Evolutionary conservation across 2,329 filamentous ascomycete species (phyloP).

Genomic region (Diaporthe citri): DNA sequence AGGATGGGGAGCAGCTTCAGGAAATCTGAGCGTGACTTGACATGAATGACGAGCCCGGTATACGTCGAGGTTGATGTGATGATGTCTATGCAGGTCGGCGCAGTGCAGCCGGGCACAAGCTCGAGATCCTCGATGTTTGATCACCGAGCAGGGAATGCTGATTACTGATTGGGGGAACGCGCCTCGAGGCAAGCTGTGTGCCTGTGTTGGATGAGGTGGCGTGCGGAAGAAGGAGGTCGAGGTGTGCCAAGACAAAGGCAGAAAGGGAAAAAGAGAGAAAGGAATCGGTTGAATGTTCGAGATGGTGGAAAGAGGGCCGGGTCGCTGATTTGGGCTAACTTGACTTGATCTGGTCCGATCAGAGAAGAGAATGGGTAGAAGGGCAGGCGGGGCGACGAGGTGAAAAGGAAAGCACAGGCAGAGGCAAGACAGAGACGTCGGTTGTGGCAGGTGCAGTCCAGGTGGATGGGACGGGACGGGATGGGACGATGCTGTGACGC

Average conservation of each 20-base stretch:
- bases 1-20: conserved; percentile 35
- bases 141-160: conserved; percentile 17
- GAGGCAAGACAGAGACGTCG: conserved; percentile 27
- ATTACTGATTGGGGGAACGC: not conserved
- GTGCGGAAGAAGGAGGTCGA: conserved; percentile 8
- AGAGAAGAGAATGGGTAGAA: not conserved
- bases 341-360: conserved; percentile 4
- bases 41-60: conserved; percentile 18
- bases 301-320: not conserved
- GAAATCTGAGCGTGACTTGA: conserved; percentile 2
- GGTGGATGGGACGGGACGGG: conserved; percentile 21
- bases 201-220: not conserved
- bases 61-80: not conserved
- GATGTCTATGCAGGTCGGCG: not conserved
- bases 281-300: not conserved
- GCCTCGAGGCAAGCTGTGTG: conserved; percentile 14
- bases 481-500: conserved; percentile 29
- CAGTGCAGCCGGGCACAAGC: conserved; percentile 7
- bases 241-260: conserved; percentile 8
- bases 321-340: conserved; percentile 1
- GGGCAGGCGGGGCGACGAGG: conserved; percentile 18
- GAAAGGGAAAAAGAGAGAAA: not conserved
- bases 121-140: conserved; percentile 4
- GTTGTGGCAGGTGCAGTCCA: conserved; percentile 29
- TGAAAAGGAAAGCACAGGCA: conserved; percentile 23